phyloP scores from a whole-genome alignment of 208 protist species.

The Blechomonas ayalai region DNA sequence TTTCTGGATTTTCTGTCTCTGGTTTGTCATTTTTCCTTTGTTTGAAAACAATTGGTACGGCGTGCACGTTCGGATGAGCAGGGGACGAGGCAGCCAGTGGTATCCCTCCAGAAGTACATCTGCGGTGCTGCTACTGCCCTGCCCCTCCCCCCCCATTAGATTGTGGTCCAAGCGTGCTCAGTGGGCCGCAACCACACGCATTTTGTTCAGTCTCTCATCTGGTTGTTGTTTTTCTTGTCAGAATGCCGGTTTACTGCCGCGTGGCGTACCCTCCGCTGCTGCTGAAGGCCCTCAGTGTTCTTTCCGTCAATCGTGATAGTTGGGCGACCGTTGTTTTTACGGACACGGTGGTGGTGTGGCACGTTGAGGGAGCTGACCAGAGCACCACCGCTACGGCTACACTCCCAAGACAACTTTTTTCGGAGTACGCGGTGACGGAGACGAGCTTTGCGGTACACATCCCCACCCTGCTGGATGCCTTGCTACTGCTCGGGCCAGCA shows the following conservation, averaged over 20 bases:
- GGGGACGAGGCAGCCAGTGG: no score
- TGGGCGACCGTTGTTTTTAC: conserved; percentile 71
- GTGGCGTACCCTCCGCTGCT: conserved; percentile 42
- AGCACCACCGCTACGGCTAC: conserved; percentile 68
- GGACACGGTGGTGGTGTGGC: conserved; percentile 37
- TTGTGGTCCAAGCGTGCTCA: no score
- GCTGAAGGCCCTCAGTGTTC: conserved; percentile 42
- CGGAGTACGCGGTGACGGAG: conserved; percentile 61
- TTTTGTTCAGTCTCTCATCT: neutral
- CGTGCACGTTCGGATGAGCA: no score
- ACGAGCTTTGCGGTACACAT: conserved; percentile 54
- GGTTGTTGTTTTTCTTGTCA: conserved; percentile 3
- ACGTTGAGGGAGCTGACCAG: conserved; percentile 64
- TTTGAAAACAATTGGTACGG: no score
- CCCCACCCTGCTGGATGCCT: conserved; percentile 49
- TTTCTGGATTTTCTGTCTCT: no score
- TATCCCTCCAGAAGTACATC: no score
- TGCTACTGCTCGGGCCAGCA: conserved; percentile 47
- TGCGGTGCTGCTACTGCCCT: no score
- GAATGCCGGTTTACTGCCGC: conserved; percentile 73
- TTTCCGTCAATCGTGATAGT: conserved; percentile 43
- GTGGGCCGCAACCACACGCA: no score
- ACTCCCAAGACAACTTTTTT: conserved; percentile 58
- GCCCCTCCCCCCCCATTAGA: no score
- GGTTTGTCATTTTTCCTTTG: no score